Evolutionary conservation across 306 rosid species (phyloP).

Genomic region (Trifolium dubium): DNA sequence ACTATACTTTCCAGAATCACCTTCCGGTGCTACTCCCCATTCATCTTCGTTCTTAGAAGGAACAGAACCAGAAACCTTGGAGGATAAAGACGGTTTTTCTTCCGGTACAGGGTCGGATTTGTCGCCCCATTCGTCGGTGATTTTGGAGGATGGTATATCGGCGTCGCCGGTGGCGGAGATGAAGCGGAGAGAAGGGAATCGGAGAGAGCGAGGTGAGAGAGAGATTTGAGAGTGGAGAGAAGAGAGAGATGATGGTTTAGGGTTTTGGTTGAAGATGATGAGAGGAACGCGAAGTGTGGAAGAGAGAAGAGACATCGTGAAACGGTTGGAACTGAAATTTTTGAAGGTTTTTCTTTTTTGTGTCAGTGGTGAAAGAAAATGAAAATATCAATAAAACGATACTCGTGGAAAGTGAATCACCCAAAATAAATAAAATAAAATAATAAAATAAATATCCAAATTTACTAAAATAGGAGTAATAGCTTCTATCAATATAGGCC

Average conservation of each 20-base stretch:
- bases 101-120: constrained; percentile 62
- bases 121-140: constrained; percentile 85
- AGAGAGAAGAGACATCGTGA: constrained; percentile 54
- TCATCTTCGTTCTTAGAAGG: constrained; percentile 84
- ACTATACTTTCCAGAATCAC: constrained; percentile 34
- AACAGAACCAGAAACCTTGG: constrained; percentile 63
- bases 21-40: constrained; percentile 57
- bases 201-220: constrained; percentile 40
- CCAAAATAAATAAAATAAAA: neutral
- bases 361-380: no score
- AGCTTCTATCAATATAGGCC: no score
- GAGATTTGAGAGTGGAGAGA: constrained; percentile 35
- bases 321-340: constrained; percentile 9
- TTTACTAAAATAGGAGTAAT: no score
- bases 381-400: no score
- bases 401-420: neutral
- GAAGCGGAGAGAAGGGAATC: constrained; percentile 59
- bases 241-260: constrained; percentile 36
- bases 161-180: constrained; percentile 49
- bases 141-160: constrained; percentile 36
- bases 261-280: constrained; percentile 42
- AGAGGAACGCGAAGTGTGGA: constrained; percentile 43
- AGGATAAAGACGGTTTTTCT: constrained; percentile 37
- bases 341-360: neutral
- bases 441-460: no score